Conservation (phyloP, 805 yeast species). For the Jamesozyma piceae region DNA sequence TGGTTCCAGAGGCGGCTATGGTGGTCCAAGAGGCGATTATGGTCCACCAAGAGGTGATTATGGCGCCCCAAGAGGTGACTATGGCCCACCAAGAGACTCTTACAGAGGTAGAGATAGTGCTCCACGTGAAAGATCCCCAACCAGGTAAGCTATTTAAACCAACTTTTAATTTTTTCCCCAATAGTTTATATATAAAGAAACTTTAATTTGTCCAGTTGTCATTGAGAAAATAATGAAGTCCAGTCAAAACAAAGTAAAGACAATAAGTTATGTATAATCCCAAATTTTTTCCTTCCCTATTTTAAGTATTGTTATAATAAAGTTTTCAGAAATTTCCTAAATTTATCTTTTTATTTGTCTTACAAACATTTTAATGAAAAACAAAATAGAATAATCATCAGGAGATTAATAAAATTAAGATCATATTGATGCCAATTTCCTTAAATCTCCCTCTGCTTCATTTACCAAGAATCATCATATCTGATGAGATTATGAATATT, state of each 20-base stretch:
- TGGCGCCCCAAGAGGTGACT: conserved; percentile 22
- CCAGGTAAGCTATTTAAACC: conserved; percentile 40
- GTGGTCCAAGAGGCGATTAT: conserved; percentile 26
- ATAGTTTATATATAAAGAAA: neutral
- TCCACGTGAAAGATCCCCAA: conserved; percentile 65
- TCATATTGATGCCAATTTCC: too few relatives aligned
- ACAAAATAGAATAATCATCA: too few relatives aligned
- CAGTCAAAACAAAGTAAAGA: neutral
- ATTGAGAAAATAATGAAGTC: neutral
- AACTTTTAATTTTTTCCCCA: neutral
- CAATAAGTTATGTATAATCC: neutral
- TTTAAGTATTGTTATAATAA: neutral
- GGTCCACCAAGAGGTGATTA: conserved; percentile 31
- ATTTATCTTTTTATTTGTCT: neutral
- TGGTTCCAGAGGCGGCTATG: conserved; percentile 25
- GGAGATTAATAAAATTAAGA: too few relatives aligned
- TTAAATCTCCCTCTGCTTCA: too few relatives aligned
- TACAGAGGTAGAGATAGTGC: conserved; percentile 41
- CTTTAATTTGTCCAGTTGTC: neutral
- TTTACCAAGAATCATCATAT: too few relatives aligned
- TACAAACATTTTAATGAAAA: too few relatives aligned
- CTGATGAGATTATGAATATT: too few relatives aligned
- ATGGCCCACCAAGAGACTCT: conserved; percentile 33
- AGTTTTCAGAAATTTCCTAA: neutral
- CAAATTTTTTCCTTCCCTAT: neutral